Conservation (phyloP, 1,284 basidiomycete species). For the Peniophora sp. region DNA sequence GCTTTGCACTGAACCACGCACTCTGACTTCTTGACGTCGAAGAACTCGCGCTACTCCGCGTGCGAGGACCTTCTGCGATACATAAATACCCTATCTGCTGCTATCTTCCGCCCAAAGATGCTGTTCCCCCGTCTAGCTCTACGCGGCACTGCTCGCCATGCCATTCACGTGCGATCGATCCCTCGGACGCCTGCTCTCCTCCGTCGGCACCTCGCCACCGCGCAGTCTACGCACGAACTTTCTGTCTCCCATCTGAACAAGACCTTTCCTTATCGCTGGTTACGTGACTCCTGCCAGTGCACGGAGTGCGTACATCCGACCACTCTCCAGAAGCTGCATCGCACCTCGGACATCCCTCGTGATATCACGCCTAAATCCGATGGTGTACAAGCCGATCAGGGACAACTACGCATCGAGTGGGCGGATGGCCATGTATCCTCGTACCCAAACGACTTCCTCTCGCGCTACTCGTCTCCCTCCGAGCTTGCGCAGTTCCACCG, state of each 20-base stretch:
- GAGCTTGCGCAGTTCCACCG: slow-evolving; percentile 30
- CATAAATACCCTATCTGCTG: too few species aligned
- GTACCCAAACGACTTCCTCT: slow-evolving; percentile 42
- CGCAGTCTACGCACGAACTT: neutral
- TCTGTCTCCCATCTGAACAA: slow-evolving; percentile 4
- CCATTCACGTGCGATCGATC: neutral
- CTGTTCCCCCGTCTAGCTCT: neutral
- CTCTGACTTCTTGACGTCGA: too few species aligned
- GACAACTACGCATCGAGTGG: slow-evolving; percentile 50
- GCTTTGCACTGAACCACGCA: too few species aligned
- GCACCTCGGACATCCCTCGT: slow-evolving; percentile 55
- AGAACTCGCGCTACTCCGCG: too few species aligned
- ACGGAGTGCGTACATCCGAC: slow-evolving; percentile 42
- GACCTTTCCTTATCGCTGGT: slow-evolving; percentile 28
- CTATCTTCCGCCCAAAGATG: too few species aligned
- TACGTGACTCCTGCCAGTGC: slow-evolving; percentile 54
- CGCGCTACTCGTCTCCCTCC: slow-evolving; percentile 22
- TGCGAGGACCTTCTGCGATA: too few species aligned
- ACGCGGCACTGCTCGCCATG: neutral
- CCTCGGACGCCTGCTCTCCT: too few species aligned
- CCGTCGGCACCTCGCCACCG: neutral
- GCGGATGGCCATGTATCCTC: slow-evolving; percentile 48
- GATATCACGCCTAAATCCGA: slow-evolving; percentile 32
- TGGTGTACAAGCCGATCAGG: slow-evolving; percentile 27
- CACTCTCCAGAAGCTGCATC: slow-evolving; percentile 58